These are phyloP conservation scores for Punctularia strigosozonata DNA, from an alignment of 768 basidiomycete species.

Conservation along the genomic window DNA sequence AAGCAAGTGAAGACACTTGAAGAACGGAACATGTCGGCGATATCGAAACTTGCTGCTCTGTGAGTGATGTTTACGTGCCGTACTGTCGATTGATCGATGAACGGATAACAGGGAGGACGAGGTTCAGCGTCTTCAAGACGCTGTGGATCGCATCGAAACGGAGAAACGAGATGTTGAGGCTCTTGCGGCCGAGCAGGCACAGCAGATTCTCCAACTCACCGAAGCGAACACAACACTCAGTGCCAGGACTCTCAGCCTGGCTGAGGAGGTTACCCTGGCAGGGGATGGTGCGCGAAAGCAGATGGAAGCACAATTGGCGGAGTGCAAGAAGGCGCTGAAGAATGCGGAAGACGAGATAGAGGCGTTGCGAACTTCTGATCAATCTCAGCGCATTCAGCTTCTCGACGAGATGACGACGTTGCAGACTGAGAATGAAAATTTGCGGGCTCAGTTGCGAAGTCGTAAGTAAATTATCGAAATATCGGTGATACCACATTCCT, in stretches of 20 bases:
- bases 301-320: conserved; percentile 52
- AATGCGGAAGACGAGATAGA: conserved; percentile 60
- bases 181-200: conserved; percentile 59
- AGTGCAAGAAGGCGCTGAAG: conserved; percentile 47
- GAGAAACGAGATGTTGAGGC: conserved; percentile 66
- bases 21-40: conserved; percentile 50
- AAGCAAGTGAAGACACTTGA: conserved; percentile 75
- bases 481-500: no score
- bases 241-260: conserved; percentile 56
- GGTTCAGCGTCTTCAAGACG: conserved; percentile 42
- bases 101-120: conserved; percentile 52
- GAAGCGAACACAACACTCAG: conserved; percentile 74
- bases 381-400: conserved; percentile 70
- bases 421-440: conserved; percentile 64
- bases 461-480: no score
- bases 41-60: conserved; percentile 44
- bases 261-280: conserved; percentile 51
- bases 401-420: conserved; percentile 81
- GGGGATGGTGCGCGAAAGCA: conserved; percentile 47
- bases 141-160: conserved; percentile 42
- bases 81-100: conserved; percentile 3
- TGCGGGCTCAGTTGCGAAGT: conserved; percentile 66
- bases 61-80: conserved; percentile 20
- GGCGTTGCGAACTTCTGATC: conserved; percentile 56
- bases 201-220: conserved; percentile 58